Evolutionary conservation across 2,329 filamentous ascomycete genomes (phyloP).

Genomic region (Aspergillus tanneri): DNA sequence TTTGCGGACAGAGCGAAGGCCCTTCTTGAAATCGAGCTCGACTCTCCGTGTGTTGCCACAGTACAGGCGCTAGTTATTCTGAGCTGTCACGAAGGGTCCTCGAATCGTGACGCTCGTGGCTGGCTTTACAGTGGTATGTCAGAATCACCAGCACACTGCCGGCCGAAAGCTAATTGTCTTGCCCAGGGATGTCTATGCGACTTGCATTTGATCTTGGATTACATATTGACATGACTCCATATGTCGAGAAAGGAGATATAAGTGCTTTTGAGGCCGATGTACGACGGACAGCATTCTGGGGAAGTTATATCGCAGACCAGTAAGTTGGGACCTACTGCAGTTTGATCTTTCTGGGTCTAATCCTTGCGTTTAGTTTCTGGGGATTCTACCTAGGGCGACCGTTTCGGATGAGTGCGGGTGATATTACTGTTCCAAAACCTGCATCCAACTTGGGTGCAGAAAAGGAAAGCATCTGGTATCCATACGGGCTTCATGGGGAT

Average conservation of each 20-base stretch:
- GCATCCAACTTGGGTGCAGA: constrained; percentile 25
- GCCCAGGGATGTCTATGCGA: constrained; percentile 46
- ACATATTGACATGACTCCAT: constrained; percentile 42
- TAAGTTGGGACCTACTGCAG: constrained; percentile 17
- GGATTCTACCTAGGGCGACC: constrained; percentile 47
- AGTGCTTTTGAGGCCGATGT: constrained; percentile 41
- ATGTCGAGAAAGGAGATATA: constrained; percentile 42
- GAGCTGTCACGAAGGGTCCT: constrained; percentile 47
- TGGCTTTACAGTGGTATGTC: constrained; percentile 49
- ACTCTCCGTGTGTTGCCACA: constrained; percentile 50
- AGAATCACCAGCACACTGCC: neutral
- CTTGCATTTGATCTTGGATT: constrained; percentile 48
- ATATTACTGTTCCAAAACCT: constrained; percentile 43
- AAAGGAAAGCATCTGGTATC: constrained; percentile 34
- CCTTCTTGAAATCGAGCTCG: constrained; percentile 49
- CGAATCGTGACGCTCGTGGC: constrained; percentile 46
- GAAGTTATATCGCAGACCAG: constrained; percentile 44
- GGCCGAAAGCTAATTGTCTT: neutral
- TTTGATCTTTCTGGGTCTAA: neutral
- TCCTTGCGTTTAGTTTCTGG: constrained; percentile 38
- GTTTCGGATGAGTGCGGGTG: constrained; percentile 43
- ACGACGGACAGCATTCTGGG: constrained; percentile 45
- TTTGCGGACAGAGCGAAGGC: constrained; percentile 47
- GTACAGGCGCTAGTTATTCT: constrained; percentile 50
- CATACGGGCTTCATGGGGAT: constrained; percentile 27